Conservation (phyloP, 2,329 filamentous ascomycete species). For the Oidium heveae region DNA sequence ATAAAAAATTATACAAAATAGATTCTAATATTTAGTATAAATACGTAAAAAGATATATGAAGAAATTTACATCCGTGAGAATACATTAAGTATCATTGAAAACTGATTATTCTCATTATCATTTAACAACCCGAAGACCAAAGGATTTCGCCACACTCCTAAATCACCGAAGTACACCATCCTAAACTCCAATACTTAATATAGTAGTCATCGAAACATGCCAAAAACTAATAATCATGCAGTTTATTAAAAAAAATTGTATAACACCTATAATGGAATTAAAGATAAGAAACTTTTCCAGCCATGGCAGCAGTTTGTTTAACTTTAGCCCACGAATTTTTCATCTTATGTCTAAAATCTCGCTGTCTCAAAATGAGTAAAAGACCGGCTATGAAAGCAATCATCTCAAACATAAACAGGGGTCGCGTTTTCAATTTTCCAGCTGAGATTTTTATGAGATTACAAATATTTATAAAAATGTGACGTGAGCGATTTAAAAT, state of each 20-base stretch:
- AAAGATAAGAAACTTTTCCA: constrained; percentile 93
- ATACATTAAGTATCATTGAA: no score
- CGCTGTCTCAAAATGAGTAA: constrained; percentile 50
- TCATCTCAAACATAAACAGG: constrained; percentile 28
- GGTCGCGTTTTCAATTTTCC: constrained; percentile 29
- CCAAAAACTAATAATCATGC: neutral
- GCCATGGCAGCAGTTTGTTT: constrained; percentile 58
- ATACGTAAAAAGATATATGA: no score
- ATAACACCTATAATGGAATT: constrained; percentile 2
- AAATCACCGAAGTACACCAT: no score
- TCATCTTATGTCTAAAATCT: constrained; percentile 49
- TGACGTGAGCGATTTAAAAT: constrained; percentile 19
- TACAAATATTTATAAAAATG: constrained; percentile 26
- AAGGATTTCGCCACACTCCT: no score
- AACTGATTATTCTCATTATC: no score
- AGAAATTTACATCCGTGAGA: no score
- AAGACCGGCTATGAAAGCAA: constrained; percentile 62
- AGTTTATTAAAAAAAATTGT: neutral
- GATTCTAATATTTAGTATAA: no score
- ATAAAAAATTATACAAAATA: no score
- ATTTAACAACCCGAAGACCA: no score
- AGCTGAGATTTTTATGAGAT: constrained; percentile 25
- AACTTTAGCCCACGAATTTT: constrained; percentile 36
- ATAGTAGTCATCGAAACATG: no score
- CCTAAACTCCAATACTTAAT: no score